Percentiles rank a stretch among this genome's conserved stretches.
Evolutionary conservation across 495 filamentous ascomycete genomes (phyloP).

Genomic region (Penicillium bovifimosum): DNA sequence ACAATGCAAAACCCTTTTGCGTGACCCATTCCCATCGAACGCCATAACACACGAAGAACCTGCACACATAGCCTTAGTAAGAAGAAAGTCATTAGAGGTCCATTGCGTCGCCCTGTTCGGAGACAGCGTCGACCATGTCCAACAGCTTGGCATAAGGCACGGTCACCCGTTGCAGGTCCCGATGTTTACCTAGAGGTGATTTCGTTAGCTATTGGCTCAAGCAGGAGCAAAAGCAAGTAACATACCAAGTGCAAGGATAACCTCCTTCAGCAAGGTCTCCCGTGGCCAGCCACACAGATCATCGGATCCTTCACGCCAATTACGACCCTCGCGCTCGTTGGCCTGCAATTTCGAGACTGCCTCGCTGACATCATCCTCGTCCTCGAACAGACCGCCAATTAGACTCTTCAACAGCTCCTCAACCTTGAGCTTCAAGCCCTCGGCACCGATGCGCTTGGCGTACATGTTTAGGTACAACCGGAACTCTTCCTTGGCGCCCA

Average conservation of each 20-base stretch:
- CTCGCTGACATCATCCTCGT: slow-evolving; percentile 38
- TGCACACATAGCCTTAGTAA: background rate
- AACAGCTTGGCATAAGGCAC: slow-evolving; percentile 82
- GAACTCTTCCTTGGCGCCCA: slow-evolving; percentile 88
- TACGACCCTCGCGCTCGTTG: slow-evolving; percentile 53
- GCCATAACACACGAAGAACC: slow-evolving; percentile 7
- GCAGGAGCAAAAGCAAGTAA: slow-evolving; percentile 10
- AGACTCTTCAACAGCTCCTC: slow-evolving; percentile 82
- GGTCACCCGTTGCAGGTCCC: slow-evolving; percentile 83
- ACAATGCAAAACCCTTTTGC: slow-evolving; percentile 7
- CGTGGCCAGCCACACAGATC: slow-evolving; percentile 82
- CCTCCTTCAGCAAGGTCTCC: slow-evolving; percentile 77
- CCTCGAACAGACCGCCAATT: slow-evolving; percentile 62
- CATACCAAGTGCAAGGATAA: slow-evolving; percentile 88
- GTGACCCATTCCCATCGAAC: slow-evolving; percentile 9
- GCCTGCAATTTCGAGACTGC: slow-evolving; percentile 46
- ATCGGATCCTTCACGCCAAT: slow-evolving; percentile 45
- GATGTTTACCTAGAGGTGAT: slow-evolving; percentile 70
- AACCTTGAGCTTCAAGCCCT: slow-evolving; percentile 79
- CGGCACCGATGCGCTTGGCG: slow-evolving; percentile 86
- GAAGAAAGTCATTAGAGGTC: slow-evolving; percentile 32
- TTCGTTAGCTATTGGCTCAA: slow-evolving; percentile 25
- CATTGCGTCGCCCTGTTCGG: slow-evolving; percentile 48
- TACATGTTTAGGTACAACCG: slow-evolving; percentile 91
- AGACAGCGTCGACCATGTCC: slow-evolving; percentile 48